Evolutionary conservation across 139 green algal species (phyloP), one percentile per base, ranked within the genome.

Genomic region (Haematococcus lacustris): DNA sequence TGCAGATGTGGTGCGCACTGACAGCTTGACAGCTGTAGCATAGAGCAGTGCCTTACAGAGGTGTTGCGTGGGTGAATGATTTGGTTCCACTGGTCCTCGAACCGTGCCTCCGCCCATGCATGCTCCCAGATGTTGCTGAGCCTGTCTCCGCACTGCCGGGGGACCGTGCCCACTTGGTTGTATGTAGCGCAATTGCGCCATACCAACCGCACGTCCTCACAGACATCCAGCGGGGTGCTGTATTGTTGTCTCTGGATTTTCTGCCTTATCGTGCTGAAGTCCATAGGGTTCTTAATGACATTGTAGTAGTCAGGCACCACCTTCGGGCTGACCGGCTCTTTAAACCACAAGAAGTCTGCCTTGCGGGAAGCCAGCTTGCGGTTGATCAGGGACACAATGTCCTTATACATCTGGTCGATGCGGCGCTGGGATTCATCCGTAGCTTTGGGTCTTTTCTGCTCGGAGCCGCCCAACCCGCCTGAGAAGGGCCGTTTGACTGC

Each of bases 171-270:
- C 0, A 38, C 28, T 35, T 76, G 57, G 78, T 89, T 92, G 77
- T 88, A 92, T 0, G 62, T 78, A 43, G 73, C 71, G 82, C 85
- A 90, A 73, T 91, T 91, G 38, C 41, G 3, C 81, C 85, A 92
- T 1, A 92, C 75, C 1, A 83, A 77, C 23, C 77, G 72, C 63
- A 89, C 65, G 61, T 91, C 87, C 1, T 81, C 73, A 0, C 70
- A 66, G 30, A 89, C 77, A 43, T 91, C 86, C 0, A 68, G 17
- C 0, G 79, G 76, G 32, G 75, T 57, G 5, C 28, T 30, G 71
- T 91, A 92, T 13, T 53, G 51, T 35, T 71, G 33, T 26, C 34
- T 0, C 34, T 76, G 34, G 37, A 93, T 75, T 26, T 86, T 88
- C 9, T 64, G 50, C 3, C 75, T 68, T 23, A 93, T 76, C 13